Evolutionary conservation across 106 monocot genomes (phyloP), one percentile per base, ranked within the genome.

Genomic region (Xerophyta viscosa): DNA sequence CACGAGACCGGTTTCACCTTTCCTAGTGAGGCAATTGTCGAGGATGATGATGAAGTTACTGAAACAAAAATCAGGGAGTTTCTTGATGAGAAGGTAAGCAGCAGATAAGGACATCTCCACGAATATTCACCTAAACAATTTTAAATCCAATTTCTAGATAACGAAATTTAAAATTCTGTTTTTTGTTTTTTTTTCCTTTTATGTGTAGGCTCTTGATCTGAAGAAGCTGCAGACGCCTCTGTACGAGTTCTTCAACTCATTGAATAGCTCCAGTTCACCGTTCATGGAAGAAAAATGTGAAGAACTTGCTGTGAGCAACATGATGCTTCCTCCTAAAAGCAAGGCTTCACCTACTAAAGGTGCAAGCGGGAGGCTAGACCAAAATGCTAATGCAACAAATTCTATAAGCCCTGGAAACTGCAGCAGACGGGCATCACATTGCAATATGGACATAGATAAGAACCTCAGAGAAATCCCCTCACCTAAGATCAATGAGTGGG

Each of bases 221-320:
- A 90, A 82, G 74, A 99, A 86, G 65, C 64, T 99, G 58, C 98
- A 90, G 70, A 82, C 96, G 57, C 89, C 96, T 58, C 52, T 98
- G 28, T 89, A 82, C 27, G 84, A 99, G 67, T 86, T 99, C 66
- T 85, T 70, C 71, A 88, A 81, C 62, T 75, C 84, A 19, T 65
- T 79, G 62, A 81, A 79, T 68, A 41, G 67, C 31, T 71, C 60
- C 1, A 69, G 45, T 65, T 66, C 49, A 33, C 66, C 57, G 48
- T 29, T 37, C 37, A 28, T 66, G 17, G 47, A 28, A 37, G 56
- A 67, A 45, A 31, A 36, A 14, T 57, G 63, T 51, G 61, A 77
- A 57, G 88, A 84, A 64, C 80, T 54, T 41, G 29, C 24, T 0
- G 6, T 49, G 29, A 71, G 58, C 24, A 75, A 29, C 56, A 33